These are phyloP conservation scores for Erythrobasidium hasegawianum DNA, from an alignment of 1,284 basidiomycete genomes.

Conservation along the genomic window DNA sequence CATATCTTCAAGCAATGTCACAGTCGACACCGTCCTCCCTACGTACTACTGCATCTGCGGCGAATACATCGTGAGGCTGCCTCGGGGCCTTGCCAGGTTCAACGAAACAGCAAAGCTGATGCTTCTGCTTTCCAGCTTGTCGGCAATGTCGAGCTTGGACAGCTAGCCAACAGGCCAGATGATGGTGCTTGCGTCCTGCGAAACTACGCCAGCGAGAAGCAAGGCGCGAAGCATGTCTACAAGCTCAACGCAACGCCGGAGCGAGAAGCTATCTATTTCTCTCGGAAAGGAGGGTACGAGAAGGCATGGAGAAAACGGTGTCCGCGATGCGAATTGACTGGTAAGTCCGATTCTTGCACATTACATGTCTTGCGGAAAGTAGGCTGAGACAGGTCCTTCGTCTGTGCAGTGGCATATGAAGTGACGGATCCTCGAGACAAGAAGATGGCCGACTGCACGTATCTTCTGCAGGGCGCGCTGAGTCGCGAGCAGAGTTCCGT, in stretches of 20 bases:
- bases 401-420: conserved; percentile 24
- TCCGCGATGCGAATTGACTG: conserved; percentile 25
- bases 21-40: conserved; percentile 23
- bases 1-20: conserved; percentile 9
- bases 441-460: conserved; percentile 23
- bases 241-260: conserved; percentile 29
- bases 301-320: conserved; percentile 31
- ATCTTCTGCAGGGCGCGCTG: conserved; percentile 20
- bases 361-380: neutral
- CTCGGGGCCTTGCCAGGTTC: neutral
- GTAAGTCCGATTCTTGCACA: conserved; percentile 16
- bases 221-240: conserved; percentile 32
- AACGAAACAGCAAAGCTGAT: neutral
- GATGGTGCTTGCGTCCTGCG: conserved; percentile 26
- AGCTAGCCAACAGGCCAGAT: conserved; percentile 21
- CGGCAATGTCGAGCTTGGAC: conserved; percentile 25
- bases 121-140: conserved; percentile 13
- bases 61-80: conserved; percentile 24
- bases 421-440: conserved; percentile 29
- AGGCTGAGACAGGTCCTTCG: no score
- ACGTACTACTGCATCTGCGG: conserved; percentile 34
- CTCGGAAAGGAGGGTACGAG: conserved; percentile 10
- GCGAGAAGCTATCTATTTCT: conserved; percentile 20
- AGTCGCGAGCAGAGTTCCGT: conserved; percentile 25
- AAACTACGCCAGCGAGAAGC: conserved; percentile 18